These are phyloP conservation scores for Lanmaoa rubissima DNA, from an alignment of 768 basidiomycete genomes.

Conservation along the genomic window DNA sequence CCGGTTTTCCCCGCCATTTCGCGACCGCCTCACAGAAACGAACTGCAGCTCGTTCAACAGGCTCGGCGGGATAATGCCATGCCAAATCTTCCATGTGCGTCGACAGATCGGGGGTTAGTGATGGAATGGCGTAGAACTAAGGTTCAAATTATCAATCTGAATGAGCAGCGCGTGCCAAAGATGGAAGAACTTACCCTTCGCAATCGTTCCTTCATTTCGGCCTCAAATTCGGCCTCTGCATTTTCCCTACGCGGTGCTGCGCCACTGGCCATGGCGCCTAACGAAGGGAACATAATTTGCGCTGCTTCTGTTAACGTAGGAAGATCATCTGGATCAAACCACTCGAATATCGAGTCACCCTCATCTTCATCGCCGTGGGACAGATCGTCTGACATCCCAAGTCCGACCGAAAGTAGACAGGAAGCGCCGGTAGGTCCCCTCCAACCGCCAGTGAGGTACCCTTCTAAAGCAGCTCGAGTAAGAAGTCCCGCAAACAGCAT, in stretches of 20 bases:
- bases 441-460: slow-evolving; percentile 83
- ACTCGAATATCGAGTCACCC: slow-evolving; percentile 42
- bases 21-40: slow-evolving; percentile 81
- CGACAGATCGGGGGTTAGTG: slow-evolving; percentile 67
- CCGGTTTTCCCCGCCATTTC: slow-evolving; percentile 82
- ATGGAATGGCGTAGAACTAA: slow-evolving; percentile 77
- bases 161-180: not conserved
- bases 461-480: slow-evolving; percentile 82
- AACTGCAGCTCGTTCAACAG: slow-evolving; percentile 73
- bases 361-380: slow-evolving; percentile 34
- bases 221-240: slow-evolving; percentile 69
- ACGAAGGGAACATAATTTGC: slow-evolving; percentile 65
- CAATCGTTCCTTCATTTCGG: slow-evolving; percentile 72
- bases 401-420: slow-evolving; percentile 69
- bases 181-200: slow-evolving; percentile 50
- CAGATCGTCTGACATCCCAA: slow-evolving; percentile 41
- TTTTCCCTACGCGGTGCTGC: slow-evolving; percentile 37
- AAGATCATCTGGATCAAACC: slow-evolving; percentile 75
- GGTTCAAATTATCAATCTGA: slow-evolving; percentile 8
- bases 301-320: slow-evolving; percentile 65
- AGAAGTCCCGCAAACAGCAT: slow-evolving; percentile 72
- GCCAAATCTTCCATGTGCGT: slow-evolving; percentile 73
- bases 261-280: slow-evolving; percentile 32
- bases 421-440: slow-evolving; percentile 66
- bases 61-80: slow-evolving; percentile 78